These are phyloP conservation scores for Garcileccinum viscosum DNA, from an alignment of 1,284 basidiomycete species.

Conservation along the genomic window DNA sequence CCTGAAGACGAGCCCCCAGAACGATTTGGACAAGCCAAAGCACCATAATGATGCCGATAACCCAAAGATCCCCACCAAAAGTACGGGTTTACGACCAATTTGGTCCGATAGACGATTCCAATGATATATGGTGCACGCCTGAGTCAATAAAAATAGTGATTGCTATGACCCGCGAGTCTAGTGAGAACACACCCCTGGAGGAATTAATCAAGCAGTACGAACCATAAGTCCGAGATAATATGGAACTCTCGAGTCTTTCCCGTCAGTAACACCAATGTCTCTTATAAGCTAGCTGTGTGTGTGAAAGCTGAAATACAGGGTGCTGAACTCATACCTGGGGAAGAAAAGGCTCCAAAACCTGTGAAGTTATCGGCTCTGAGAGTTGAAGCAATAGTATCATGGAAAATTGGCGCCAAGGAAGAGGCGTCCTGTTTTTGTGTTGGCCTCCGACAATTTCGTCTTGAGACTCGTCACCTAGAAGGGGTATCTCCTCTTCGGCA, in stretches of 20 bases:
- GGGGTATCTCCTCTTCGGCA: neutral
- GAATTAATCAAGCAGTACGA: slow-evolving; percentile 25
- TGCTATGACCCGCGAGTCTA: slow-evolving; percentile 40
- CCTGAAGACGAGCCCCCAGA: slow-evolving; percentile 62
- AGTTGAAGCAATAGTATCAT: slow-evolving; percentile 71
- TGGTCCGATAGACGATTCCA: slow-evolving; percentile 73
- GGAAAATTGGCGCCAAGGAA: slow-evolving; percentile 73
- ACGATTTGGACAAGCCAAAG: slow-evolving; percentile 69
- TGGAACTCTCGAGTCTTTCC: slow-evolving; percentile 53
- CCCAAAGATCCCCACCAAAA: slow-evolving; percentile 64
- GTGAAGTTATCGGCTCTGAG: slow-evolving; percentile 66
- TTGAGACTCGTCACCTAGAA: neutral
- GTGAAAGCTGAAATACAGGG: neutral
- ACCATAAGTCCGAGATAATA: slow-evolving; percentile 65
- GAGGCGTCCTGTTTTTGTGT: slow-evolving; percentile 50
- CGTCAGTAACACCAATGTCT: slow-evolving; percentile 54
- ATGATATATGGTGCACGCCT: slow-evolving; percentile 62
- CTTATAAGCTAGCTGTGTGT: slow-evolving; percentile 48
- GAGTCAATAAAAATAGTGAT: slow-evolving; percentile 59
- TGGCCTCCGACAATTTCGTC: neutral
- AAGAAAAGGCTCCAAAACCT: slow-evolving; percentile 78
- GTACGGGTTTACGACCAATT: slow-evolving; percentile 69
- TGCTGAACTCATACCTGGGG: slow-evolving; percentile 52
- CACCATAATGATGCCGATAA: slow-evolving; percentile 62
- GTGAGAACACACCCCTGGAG: slow-evolving; percentile 5